Percentiles rank a stretch among this genome's conserved stretches.
phyloP scores from a whole-genome alignment of 2,329 filamentous ascomycete species.

The Proliferodiscus dingleyae region DNA sequence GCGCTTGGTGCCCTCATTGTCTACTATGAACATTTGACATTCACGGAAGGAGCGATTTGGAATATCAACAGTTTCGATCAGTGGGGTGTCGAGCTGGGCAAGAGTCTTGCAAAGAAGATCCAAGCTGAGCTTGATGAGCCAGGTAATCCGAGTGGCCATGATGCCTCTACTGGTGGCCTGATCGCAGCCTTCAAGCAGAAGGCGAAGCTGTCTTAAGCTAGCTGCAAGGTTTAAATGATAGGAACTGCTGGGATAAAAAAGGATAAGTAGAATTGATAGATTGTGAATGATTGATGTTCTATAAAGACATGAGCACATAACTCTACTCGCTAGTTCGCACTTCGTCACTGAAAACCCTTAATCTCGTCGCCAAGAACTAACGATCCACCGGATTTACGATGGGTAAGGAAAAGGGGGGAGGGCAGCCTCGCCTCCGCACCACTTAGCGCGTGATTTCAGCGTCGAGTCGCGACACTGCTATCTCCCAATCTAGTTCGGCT shows the following conservation, averaged over 20 bases:
- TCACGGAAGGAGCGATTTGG: constrained; percentile 96
- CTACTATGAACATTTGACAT: constrained; percentile 98
- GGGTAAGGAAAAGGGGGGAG: background rate
- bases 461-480: background rate
- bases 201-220: constrained; percentile 13
- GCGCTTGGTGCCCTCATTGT: constrained; percentile 93
- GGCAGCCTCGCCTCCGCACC: background rate
- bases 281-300: background rate
- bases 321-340: background rate
- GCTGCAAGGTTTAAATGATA: constrained; percentile 9
- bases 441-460: background rate
- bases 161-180: constrained; percentile 81
- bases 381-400: too few relatives aligned
- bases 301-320: background rate
- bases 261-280: background rate
- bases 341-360: background rate
- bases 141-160: constrained; percentile 70
- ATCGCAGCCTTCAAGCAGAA: constrained; percentile 87
- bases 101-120: constrained; percentile 91
- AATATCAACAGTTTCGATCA: constrained; percentile 99
- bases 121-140: constrained; percentile 76
- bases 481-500: background rate
- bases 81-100: constrained; percentile 98
- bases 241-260: background rate
- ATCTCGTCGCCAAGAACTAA: too few relatives aligned